Conservation (phyloP, 257 asterid genomes). For the Cinchona pubescens region DNA sequence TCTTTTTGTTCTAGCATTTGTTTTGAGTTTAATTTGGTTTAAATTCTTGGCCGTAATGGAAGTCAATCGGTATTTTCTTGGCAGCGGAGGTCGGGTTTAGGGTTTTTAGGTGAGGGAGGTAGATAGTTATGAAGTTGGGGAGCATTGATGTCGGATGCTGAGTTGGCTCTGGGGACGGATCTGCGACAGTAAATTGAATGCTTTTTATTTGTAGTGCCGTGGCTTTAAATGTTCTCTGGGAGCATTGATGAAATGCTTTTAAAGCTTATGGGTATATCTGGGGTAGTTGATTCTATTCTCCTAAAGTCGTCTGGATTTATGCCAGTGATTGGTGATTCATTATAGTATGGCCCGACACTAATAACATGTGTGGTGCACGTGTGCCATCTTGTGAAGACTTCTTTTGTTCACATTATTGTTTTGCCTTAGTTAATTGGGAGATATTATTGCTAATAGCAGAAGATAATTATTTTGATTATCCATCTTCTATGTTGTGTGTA, state of each 20-base stretch:
- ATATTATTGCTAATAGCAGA: not conserved
- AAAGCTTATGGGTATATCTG: constrained; percentile 19
- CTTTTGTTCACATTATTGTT: not conserved
- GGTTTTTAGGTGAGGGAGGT: constrained; percentile 23
- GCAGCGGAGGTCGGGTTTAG: constrained; percentile 23
- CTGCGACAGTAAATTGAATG: constrained; percentile 8
- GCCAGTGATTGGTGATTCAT: not conserved
- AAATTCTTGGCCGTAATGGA: not conserved
- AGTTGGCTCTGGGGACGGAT: constrained; percentile 33
- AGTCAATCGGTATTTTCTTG: not conserved
- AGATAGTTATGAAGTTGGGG: constrained; percentile 15
- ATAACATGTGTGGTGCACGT: constrained; percentile 17
- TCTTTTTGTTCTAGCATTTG: not conserved
- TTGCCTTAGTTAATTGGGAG: not conserved
- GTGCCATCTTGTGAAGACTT: constrained; percentile 5
- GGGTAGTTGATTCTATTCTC: constrained; percentile 23
- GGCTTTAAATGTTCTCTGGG: constrained; percentile 19
- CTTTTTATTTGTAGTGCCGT: constrained; percentile 7
- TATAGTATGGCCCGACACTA: not conserved
- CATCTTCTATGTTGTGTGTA: not conserved
- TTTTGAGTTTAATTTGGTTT: not conserved
- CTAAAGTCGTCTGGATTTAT: constrained; percentile 17
- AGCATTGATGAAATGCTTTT: constrained; percentile 14
- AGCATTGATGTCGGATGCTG: constrained; percentile 15
- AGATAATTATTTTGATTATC: not conserved